Percentiles rank a stretch among this genome's conserved stretches.
Conservation (phyloP, 1,139 yeast genomes). For the Pichia sp. region DNA sequence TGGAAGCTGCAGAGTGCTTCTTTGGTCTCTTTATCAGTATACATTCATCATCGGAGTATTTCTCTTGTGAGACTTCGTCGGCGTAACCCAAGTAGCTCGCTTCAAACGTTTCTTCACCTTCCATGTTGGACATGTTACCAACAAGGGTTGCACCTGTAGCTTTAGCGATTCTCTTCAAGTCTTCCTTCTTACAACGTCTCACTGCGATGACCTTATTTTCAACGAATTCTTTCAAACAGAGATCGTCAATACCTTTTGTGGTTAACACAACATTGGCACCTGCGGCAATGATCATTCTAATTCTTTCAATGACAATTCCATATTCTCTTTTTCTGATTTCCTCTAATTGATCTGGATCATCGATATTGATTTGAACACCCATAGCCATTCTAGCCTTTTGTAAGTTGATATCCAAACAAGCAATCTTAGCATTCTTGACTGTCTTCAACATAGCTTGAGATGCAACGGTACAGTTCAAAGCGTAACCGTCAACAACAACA, state of each 20-base stretch:
- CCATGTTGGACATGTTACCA: conserved; percentile 83
- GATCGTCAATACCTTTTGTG: conserved; percentile 96
- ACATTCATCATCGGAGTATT: conserved; percentile 96
- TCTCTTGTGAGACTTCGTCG: conserved; percentile 85
- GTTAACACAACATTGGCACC: conserved; percentile 98
- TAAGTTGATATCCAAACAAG: conserved; percentile 87
- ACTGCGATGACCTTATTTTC: conserved; percentile 98
- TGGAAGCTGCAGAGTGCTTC: conserved; percentile 87
- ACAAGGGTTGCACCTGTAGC: conserved; percentile 96
- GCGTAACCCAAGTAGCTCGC: conserved; percentile 81
- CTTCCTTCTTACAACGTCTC: conserved; percentile 96
- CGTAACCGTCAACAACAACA: conserved; percentile 84
- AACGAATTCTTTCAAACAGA: conserved; percentile 90
- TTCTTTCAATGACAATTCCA: conserved; percentile 84
- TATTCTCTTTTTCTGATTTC: conserved; percentile 92
- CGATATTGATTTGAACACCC: conserved; percentile 96
- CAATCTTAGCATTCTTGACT: conserved; percentile 73
- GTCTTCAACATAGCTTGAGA: conserved; percentile 92
- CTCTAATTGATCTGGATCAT: conserved; percentile 89
- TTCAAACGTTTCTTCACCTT: conserved; percentile 97
- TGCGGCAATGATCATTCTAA: conserved; percentile 76
- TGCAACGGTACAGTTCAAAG: conserved; percentile 94
- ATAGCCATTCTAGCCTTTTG: conserved; percentile 98
- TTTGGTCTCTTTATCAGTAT: conserved; percentile 90
- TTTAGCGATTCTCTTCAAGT: conserved; percentile 90